Base-by-base conservation (phyloP, 2,329 filamentous ascomycete genomes). In the Dendrostoma leiphaemia region DNA sequence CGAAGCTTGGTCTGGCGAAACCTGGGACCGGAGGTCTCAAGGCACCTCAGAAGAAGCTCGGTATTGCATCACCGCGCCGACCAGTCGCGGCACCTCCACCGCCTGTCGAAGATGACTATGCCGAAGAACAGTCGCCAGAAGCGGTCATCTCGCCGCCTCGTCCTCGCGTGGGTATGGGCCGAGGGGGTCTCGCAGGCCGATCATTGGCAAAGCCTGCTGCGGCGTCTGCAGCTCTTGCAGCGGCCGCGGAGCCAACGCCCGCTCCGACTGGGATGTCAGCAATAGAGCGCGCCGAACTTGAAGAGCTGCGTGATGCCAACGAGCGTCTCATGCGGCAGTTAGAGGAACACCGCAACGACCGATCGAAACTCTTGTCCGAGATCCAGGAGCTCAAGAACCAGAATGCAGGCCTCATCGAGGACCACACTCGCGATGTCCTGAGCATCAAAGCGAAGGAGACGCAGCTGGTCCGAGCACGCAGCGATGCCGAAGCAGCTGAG, bases 381-480 rank as follows among this genome's bases (percentile, higher is more conserved):
- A 88, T 97, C 38, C 88, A 93, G 62, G 94, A 97, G 71, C 81
- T 99, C 28, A 95, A 97, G 73, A 95, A 96, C 64, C 91, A 97
- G 68, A 99, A 99, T 65, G 94, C 94, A 23, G 89, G 94, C 59
- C 79, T 99, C 31, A 99, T 99, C 58, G 94, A 99, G 71, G 93
- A 97, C 64, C 93, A 97, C 69, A 99, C 94, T 0, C 83, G 93
- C 45, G 93, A 99, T 64, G 91, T 97, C 0, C 79, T 99, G 38
- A 94, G 91, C 63, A 95, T 99, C 74, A 97, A 97, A 70, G 94
- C 94, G 13, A 99, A 99, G 72, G 94, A 99, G 71, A 97, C 94
- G 3, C 94, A 99, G 65, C 81, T 99, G 5, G 93, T 97, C 9
- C 87, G 94, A 41, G 92, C 94, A 10, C 83, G 92, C 51, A 91